These are phyloP conservation scores for Lupinus albus DNA, from an alignment of 306 rosid genomes.

Conservation along the genomic window DNA sequence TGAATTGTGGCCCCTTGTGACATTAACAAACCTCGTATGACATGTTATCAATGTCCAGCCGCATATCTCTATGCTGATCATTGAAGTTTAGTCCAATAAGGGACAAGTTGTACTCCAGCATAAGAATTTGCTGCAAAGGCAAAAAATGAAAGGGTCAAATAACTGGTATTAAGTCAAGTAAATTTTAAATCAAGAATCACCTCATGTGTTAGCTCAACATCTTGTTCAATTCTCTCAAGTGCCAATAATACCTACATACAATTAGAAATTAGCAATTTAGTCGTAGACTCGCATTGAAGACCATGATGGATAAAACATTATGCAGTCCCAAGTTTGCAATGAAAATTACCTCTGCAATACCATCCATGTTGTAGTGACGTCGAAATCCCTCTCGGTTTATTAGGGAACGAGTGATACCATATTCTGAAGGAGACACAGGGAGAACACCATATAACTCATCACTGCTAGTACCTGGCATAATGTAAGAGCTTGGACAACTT, in stretches of 20 bases:
- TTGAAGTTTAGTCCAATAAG: conserved; percentile 73
- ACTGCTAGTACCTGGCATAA: conserved; percentile 56
- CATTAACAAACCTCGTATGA: conserved; percentile 83
- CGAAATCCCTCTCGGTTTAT: conserved; percentile 61
- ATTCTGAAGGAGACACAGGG: conserved; percentile 56
- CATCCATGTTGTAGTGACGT: conserved; percentile 73
- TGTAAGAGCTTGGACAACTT: conserved; percentile 50
- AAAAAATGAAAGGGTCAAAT: conserved; percentile 32
- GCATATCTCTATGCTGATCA: conserved; percentile 96
- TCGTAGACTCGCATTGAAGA: conserved; percentile 10
- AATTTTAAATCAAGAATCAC: conserved; percentile 46
- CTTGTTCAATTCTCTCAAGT: conserved; percentile 92
- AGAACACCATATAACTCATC: conserved; percentile 53
- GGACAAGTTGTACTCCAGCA: conserved; percentile 82
- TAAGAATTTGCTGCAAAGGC: conserved; percentile 75
- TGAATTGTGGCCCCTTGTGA: conserved; percentile 36
- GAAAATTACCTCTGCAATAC: conserved; percentile 81
- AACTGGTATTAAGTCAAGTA: conserved; percentile 18
- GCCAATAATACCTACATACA: conserved; percentile 76
- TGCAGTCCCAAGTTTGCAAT: conserved; percentile 6
- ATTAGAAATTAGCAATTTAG: conserved; percentile 15
- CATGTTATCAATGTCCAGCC: conserved; percentile 97
- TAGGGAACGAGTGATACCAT: conserved; percentile 58
- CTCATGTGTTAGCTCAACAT: conserved; percentile 93
- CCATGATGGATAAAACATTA: neutral